Evolutionary conservation across 345 rosid genomes (phyloP).

Genomic region (Hibiscus mutabilis): DNA sequence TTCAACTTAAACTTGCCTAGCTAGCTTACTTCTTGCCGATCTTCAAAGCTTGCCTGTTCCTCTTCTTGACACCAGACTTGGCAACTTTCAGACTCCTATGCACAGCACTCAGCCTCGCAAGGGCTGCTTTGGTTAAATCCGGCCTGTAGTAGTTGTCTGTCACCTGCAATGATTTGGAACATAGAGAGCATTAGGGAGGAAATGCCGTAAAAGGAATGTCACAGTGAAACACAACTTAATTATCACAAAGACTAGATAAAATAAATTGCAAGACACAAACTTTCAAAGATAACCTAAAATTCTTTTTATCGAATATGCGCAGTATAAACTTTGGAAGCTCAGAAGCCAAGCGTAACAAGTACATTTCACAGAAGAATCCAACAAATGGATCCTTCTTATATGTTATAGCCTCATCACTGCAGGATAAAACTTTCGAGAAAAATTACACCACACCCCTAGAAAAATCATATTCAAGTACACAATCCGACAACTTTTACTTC

Average conservation of each 20-base stretch:
- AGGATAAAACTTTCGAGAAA: background rate
- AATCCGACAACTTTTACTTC: too few relatives aligned
- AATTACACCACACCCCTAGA: too few relatives aligned
- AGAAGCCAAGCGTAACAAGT: constrained; percentile 53
- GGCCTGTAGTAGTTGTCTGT: constrained; percentile 82
- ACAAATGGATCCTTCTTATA: constrained; percentile 28
- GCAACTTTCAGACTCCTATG: constrained; percentile 75
- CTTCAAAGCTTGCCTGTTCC: constrained; percentile 63
- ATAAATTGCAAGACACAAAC: background rate
- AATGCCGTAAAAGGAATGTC: background rate
- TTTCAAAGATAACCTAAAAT: background rate
- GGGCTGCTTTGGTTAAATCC: constrained; percentile 82
- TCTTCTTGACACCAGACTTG: constrained; percentile 89
- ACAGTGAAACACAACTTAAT: background rate
- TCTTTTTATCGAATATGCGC: background rate
- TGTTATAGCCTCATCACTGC: constrained; percentile 53
- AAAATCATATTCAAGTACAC: too few relatives aligned
- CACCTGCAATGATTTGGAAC: constrained; percentile 37
- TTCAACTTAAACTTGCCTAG: background rate
- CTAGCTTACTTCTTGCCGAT: constrained; percentile 29
- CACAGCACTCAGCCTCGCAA: constrained; percentile 76
- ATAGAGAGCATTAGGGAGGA: background rate
- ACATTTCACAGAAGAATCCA: constrained; percentile 43
- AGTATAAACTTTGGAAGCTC: constrained; percentile 19
- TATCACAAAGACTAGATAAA: background rate